Base-by-base conservation (phyloP, 225 moss, liverwort and hornwort genomes). In the Polytrichum commune region DNA sequence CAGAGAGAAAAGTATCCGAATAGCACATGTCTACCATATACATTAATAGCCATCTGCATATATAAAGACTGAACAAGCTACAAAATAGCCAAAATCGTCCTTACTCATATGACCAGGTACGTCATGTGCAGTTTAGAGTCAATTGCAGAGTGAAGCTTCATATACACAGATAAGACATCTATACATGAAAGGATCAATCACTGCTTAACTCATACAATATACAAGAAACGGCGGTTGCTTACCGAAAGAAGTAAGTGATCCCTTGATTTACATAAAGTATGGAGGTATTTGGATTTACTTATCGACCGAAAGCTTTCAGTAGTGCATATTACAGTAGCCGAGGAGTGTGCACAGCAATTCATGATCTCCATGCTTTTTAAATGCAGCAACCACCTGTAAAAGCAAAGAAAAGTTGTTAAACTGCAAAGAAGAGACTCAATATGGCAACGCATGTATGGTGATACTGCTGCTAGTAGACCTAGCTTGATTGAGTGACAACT, bases 361-460 rank as follows among this genome's bases (percentile, higher is more conserved):
- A 73, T 69, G 60, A 80, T 63, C 86, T 80, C 86, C 86, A 86
- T 86, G 75, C 65, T 46, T 60, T 64, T n/a, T 27, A 54, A 54
- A 72, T n/a, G 58, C 8, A 23, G 58, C 8, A 23, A 58, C 23
- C 58, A 22, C 68, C 26, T 68, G 68, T 27, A 6, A 53, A n/a
- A 67, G 23, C 26, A 35, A 19, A 53, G 13, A 67, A 13, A 46
- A 46, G 46, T 13, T 13, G 3, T 10, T 38, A 2, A 38, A 38
- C 38, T 38, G 38, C 38, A 38, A 13, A 38, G 38, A 13, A 38
- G 46, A 46, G 46, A 13, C 46, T 46, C 46, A 0, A 13, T 13
- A 13, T 46, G 13, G 13, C 13, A 46, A 13, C 3, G 3, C 46
- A 46, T 46, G 13, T 46, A 46, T 10, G 13, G 13, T 46, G 46